Percentiles rank a stretch among this genome's conserved stretches.
These are phyloP conservation scores for Exophiala xenobiotica DNA, from an alignment of 2,329 filamentous ascomycete genomes.

Conservation along the genomic window DNA sequence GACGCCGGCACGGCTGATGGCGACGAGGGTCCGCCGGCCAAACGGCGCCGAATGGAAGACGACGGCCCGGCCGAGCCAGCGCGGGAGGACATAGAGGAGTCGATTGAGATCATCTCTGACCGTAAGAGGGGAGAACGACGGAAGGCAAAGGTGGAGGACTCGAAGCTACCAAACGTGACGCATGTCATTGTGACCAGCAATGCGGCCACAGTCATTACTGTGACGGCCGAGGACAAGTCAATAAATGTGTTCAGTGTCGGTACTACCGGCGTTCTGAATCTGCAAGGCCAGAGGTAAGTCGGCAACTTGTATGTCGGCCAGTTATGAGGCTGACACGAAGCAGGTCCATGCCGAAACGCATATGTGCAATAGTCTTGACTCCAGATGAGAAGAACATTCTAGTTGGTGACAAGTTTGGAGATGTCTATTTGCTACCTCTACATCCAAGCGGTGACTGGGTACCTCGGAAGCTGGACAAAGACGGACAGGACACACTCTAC, in stretches of 20 bases:
- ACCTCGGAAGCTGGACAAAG: conserved; percentile 35
- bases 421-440: conserved; percentile 86
- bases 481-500: conserved; percentile 39
- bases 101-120: conserved; percentile 32
- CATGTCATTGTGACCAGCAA: conserved; percentile 64
- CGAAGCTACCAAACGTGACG: conserved; percentile 58
- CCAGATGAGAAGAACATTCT: conserved; percentile 71
- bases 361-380: conserved; percentile 71
- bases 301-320: background rate
- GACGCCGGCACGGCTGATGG: conserved; percentile 28
- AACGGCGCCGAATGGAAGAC: conserved; percentile 41
- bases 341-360: conserved; percentile 85
- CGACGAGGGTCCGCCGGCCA: conserved; percentile 42
- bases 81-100: conserved; percentile 26
- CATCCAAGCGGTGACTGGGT: conserved; percentile 45
- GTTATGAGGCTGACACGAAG: conserved; percentile 31
- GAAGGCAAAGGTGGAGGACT: conserved; percentile 25
- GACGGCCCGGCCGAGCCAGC: conserved; percentile 19
- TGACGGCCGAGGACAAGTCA: conserved; percentile 89
- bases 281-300: conserved; percentile 70
- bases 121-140: conserved; percentile 28
- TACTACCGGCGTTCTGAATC: conserved; percentile 56
- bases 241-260: conserved; percentile 76
- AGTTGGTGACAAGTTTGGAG: conserved; percentile 91
- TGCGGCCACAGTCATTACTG: conserved; percentile 68